phyloP scores from a whole-genome alignment of 1,284 basidiomycete genomes.

The Fistulinella cinereoalba region DNA sequence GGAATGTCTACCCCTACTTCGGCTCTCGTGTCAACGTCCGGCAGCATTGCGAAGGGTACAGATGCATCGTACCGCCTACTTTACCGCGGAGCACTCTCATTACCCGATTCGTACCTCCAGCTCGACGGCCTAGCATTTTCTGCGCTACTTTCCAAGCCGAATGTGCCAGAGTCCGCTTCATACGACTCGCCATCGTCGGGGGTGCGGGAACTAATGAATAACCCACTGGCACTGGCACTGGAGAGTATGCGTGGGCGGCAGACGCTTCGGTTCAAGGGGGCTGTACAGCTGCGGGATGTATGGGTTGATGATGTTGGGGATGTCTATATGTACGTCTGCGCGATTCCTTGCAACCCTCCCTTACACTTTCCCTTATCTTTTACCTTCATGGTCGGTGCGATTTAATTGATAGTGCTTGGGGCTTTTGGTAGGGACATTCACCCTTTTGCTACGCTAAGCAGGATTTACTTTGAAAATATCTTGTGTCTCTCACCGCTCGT shows the following conservation, averaged over 20 bases:
- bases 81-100: constrained; percentile 71
- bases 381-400: no score
- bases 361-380: no score
- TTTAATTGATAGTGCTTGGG: no score
- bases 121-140: constrained; percentile 74
- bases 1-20: constrained; percentile 8
- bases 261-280: constrained; percentile 56
- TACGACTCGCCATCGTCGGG: constrained; percentile 39
- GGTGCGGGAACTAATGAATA: constrained; percentile 50
- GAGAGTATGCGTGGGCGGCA: constrained; percentile 80
- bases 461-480: constrained; percentile 66
- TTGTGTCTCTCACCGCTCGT: constrained; percentile 54
- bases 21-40: not conserved
- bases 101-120: constrained; percentile 67
- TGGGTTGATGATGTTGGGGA: constrained; percentile 59
- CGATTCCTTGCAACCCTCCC: not conserved
- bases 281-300: constrained; percentile 49
- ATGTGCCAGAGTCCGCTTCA: constrained; percentile 17
- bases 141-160: constrained; percentile 29
- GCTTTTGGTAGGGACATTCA: constrained; percentile 58
- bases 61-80: constrained; percentile 48
- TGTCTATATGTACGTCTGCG: constrained; percentile 55
- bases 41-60: constrained; percentile 1
- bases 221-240: constrained; percentile 66
- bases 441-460: constrained; percentile 57